Conservation (phyloP, 148 eudicot species). For the Rhododendron molle region DNA sequence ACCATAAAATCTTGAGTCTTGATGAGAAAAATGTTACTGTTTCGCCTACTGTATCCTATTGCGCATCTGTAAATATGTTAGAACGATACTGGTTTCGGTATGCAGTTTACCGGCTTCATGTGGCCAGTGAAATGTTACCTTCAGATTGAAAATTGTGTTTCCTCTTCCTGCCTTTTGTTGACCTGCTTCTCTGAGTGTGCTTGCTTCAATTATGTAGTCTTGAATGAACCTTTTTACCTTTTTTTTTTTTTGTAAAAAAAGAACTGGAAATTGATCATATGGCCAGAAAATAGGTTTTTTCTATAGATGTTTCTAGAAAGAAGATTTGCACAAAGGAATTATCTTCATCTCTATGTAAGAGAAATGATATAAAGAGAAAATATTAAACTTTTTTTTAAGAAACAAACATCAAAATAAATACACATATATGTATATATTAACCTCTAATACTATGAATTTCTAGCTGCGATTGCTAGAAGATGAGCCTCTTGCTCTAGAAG, state of each 20-base stretch:
- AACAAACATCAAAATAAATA: too few species aligned
- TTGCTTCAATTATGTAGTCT: background rate
- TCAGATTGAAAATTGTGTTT: background rate
- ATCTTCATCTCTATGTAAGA: background rate
- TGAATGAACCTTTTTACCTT: background rate
- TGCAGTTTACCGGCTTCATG: background rate
- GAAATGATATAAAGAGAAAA: background rate
- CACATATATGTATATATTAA: too few species aligned
- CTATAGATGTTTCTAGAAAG: background rate
- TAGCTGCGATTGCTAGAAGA: too few species aligned
- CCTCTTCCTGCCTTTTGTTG: background rate
- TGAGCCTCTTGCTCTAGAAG: background rate
- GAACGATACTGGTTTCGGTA: background rate
- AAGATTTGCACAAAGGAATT: background rate
- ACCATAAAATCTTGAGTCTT: constrained; percentile 25
- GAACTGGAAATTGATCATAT: background rate
- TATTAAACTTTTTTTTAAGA: background rate
- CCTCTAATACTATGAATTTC: too few species aligned
- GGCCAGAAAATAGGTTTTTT: background rate
- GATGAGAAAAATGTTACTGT: too few species aligned
- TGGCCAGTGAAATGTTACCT: background rate
- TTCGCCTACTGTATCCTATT: background rate
- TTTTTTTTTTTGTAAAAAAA: too few species aligned
- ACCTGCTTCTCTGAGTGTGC: background rate
- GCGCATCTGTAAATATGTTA: background rate